Percentiles rank a stretch among this genome's conserved stretches.
phyloP scores from a whole-genome alignment of 2,329 filamentous ascomycete genomes.

The Uncinocarpus reesii region DNA sequence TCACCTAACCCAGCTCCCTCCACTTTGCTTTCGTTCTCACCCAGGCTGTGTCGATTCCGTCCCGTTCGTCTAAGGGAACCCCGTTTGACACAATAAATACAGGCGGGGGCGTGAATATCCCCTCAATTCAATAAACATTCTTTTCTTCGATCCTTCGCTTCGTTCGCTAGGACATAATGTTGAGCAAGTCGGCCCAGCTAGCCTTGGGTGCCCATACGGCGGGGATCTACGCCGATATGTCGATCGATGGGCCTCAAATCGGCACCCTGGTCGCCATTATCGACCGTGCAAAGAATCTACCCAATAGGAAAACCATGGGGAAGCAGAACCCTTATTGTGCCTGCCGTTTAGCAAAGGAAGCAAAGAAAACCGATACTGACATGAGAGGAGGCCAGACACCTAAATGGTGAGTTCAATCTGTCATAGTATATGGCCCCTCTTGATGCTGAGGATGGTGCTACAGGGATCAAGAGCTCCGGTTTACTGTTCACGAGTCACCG shows the following conservation, averaged over 20 bases:
- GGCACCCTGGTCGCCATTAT: slow-evolving; percentile 86
- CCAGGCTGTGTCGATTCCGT: slow-evolving; percentile 4
- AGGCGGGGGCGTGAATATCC: background rate
- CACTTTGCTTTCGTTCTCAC: slow-evolving; percentile 1
- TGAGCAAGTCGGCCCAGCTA: slow-evolving; percentile 13
- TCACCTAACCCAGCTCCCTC: slow-evolving; percentile 1
- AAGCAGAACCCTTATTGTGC: slow-evolving; percentile 98
- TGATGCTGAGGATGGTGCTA: slow-evolving; percentile 4
- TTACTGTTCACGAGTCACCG: slow-evolving; percentile 87
- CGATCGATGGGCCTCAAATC: slow-evolving; percentile 81
- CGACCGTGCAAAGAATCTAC: slow-evolving; percentile 91
- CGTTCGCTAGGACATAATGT: slow-evolving; percentile 5
- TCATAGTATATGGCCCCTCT: background rate
- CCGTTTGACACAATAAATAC: background rate
- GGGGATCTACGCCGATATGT: slow-evolving; percentile 91
- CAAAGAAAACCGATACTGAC: slow-evolving; percentile 93
- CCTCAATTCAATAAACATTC: background rate
- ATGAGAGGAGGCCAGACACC: slow-evolving; percentile 91
- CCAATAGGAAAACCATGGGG: slow-evolving; percentile 92
- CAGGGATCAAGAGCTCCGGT: slow-evolving; percentile 96
- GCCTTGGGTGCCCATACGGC: slow-evolving; percentile 54
- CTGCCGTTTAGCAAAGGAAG: slow-evolving; percentile 85
- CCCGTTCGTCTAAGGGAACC: too few species aligned
- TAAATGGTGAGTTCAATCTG: slow-evolving; percentile 59
- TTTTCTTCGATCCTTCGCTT: background rate